A percentile compares a stretch with the other conserved stretches of the same genome.
phyloP scores from a whole-genome alignment of 768 basidiomycete genomes.

The Tylopilus vinaceipallidus region DNA sequence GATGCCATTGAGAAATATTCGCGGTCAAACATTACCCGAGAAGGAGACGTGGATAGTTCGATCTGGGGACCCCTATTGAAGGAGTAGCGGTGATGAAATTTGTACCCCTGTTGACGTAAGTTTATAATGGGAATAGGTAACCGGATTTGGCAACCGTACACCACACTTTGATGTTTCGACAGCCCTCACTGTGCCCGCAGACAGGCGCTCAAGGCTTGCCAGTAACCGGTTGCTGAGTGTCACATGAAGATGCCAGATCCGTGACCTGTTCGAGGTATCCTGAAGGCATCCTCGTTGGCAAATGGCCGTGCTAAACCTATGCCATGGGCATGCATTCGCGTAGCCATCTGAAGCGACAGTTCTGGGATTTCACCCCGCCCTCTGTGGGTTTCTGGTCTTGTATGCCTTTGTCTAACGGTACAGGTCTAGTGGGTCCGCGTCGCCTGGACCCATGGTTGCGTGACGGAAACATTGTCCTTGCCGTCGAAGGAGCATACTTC shows the following conservation, averaged over 20 bases:
- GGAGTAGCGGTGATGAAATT: too few species aligned
- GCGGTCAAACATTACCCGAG: too few species aligned
- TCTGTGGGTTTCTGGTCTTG: slow-evolving; percentile 15
- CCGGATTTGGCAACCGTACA: too few species aligned
- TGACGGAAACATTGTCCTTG: slow-evolving; percentile 25
- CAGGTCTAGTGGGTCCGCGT: slow-evolving; percentile 12
- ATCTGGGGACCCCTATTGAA: too few species aligned
- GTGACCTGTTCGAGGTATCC: slow-evolving; percentile 20
- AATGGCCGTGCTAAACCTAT: slow-evolving; percentile 29
- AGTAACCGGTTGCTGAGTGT: not conserved
- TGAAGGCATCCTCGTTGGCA: slow-evolving; percentile 27
- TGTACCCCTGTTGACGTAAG: too few species aligned
- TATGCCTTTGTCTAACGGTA: slow-evolving; percentile 19
- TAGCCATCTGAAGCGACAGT: slow-evolving; percentile 11
- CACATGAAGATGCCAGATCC: slow-evolving; percentile 10
- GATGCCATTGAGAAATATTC: too few species aligned
- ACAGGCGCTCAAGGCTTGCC: too few species aligned
- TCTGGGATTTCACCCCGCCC: slow-evolving; percentile 16
- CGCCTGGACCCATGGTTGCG: slow-evolving; percentile 25
- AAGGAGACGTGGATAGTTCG: too few species aligned
- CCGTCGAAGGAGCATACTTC: slow-evolving; percentile 20
- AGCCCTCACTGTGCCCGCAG: too few species aligned
- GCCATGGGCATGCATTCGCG: slow-evolving; percentile 15
- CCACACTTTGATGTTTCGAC: too few species aligned
- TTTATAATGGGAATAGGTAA: too few species aligned